Base-by-base conservation (phyloP, 805 yeast species). In the Yarrowia phangngaensis region DNA sequence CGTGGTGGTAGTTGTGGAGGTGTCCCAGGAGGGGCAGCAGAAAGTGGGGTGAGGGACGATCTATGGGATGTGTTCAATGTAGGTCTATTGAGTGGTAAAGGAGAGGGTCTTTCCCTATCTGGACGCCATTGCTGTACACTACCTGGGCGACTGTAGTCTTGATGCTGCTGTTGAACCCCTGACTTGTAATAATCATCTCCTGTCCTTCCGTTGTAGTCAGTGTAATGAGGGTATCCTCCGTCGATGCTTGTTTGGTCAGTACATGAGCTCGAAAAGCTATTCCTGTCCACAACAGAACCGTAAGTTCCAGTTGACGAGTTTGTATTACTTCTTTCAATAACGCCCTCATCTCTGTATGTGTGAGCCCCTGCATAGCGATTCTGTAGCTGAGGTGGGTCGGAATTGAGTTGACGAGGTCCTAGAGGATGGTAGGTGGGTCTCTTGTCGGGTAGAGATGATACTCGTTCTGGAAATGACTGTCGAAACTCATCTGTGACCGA, bases 401-500 rank as follows among this genome's bases (percentile, higher is more conserved):
- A 22, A n/a, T 23, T 16, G 31, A 36, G 45, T 17, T 38, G 45
- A 2, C 45, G 32, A 4, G 45, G 45, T 9, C 45, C 45, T 15
- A 19, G 45, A 0, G 45, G 45, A n/a, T 38, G 45, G 20, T 27
- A 26, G 13, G 32, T 19, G 14, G 45, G 45, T 14, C 45, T 13
- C 17, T 38, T 38, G 45, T 38, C 45, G 6, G 8, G 24, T 14
- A 38, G 24, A 6, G 45, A 38, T 17, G 45, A 38, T 6, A 38
- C 45, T 5, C 45, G 32, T 14, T 38, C 45, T 1, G 45, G 45
- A 3, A 38, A 41, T 13, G 14, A 11, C 8, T 20, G 19, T 15
- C 48, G 43, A 40, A 54, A 54, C 51, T 54, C 55, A 4, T 41
- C 36, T 20, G 46, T 43, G 12, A 52, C 56, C 24, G 51, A 32